Percentiles rank a stretch among this genome's conserved stretches.
Evolutionary conservation across 257 asterid genomes (phyloP).

Genomic region (Solanum sparsipilum): DNA sequence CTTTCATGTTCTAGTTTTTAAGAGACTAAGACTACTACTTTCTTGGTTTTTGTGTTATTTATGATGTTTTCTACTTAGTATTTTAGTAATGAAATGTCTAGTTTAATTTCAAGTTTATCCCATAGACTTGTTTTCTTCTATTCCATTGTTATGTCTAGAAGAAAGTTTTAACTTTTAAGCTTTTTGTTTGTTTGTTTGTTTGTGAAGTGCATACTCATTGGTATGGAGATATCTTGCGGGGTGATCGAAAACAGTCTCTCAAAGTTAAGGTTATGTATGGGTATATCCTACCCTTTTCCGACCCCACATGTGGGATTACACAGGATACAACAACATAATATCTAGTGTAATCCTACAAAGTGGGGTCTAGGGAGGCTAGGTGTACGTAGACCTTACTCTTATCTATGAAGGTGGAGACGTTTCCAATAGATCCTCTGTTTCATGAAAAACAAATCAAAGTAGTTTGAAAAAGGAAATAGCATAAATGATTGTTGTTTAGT

Average conservation of each 20-base stretch:
- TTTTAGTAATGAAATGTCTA: not conserved
- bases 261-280: not conserved
- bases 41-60: not conserved
- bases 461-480: too few species aligned
- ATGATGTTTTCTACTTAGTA: not conserved
- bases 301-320: not conserved
- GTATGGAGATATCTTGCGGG: not conserved
- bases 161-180: not conserved
- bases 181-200: not conserved
- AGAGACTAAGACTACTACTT: not conserved
- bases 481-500: not conserved
- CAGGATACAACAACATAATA: too few species aligned
- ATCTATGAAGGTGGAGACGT: fast-evolving
- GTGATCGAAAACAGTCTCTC: not conserved
- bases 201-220: not conserved
- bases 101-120: not conserved
- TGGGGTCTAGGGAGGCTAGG: not conserved
- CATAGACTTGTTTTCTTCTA: not conserved
- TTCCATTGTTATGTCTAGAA: not conserved
- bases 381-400: not conserved
- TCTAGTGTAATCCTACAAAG: not conserved
- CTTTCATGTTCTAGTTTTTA: not conserved
- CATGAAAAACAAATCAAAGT: not conserved
- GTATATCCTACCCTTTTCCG: not conserved
- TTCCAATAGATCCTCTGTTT: fast-evolving